A percentile compares a stretch with the other conserved stretches of the same genome.
Conservation (phyloP, 1,139 yeast genomes). For the Sugiyamaella grinbergsii region DNA sequence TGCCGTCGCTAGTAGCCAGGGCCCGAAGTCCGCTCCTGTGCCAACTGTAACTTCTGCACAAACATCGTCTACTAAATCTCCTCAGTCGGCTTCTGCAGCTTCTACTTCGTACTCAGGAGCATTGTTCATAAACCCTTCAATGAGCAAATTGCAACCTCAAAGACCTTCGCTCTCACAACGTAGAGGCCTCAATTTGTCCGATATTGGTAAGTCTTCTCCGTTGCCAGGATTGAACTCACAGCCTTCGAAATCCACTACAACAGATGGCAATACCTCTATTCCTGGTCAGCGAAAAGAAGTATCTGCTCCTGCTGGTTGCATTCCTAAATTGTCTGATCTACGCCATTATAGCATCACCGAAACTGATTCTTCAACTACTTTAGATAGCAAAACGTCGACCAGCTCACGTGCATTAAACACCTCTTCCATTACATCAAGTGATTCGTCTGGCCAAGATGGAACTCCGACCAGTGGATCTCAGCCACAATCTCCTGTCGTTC, state of each 20-base stretch:
- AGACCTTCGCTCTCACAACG: slow-evolving; percentile 40
- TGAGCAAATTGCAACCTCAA: slow-evolving; percentile 25
- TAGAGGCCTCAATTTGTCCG: slow-evolving; percentile 38
- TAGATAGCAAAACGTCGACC: background rate
- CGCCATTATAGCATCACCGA: background rate
- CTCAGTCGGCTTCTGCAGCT: slow-evolving; percentile 12
- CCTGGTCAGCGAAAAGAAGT: slow-evolving; percentile 2
- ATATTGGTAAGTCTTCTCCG: slow-evolving; percentile 14
- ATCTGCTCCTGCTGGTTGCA: slow-evolving; percentile 8
- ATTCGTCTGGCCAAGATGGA: too few relatives aligned
- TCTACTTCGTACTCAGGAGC: slow-evolving; percentile 25
- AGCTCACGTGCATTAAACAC: background rate
- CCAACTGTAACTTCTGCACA: background rate
- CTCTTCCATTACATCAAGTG: too few relatives aligned
- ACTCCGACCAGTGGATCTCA: background rate
- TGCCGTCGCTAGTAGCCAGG: slow-evolving; percentile 1
- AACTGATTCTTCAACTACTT: background rate
- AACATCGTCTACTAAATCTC: slow-evolving; percentile 1
- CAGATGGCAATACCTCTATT: slow-evolving; percentile 10
- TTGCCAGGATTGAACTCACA: slow-evolving; percentile 22
- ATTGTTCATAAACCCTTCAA: slow-evolving; percentile 22
- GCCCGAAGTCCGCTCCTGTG: too few relatives aligned
- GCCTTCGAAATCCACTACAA: slow-evolving; percentile 19
- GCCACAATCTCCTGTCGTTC: background rate
- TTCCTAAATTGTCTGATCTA: background rate